Evolutionary conservation across 805 yeast species (phyloP).

Genomic region (Lipomyces kockii): DNA sequence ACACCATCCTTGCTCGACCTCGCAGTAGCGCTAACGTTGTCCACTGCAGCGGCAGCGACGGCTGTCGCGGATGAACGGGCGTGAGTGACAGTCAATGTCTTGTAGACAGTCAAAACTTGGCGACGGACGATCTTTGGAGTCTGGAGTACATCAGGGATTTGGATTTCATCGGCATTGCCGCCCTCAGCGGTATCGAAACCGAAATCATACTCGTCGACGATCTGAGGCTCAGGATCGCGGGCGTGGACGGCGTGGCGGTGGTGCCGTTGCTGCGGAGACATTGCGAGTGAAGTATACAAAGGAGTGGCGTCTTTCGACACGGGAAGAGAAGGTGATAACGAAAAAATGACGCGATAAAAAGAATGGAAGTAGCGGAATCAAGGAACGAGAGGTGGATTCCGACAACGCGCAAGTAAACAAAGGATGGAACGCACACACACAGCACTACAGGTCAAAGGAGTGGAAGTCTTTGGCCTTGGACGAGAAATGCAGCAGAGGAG

Average conservation of each 20-base stretch:
- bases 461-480: background rate
- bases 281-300: background rate
- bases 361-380: background rate
- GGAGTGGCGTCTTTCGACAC: background rate
- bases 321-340: background rate
- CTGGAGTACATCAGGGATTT: conserved; percentile 5
- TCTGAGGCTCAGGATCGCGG: conserved; percentile 5
- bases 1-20: background rate
- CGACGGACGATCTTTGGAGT: conserved; percentile 25
- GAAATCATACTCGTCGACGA: conserved; percentile 9
- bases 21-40: background rate
- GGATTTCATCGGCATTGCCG: conserved; percentile 10
- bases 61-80: conserved; percentile 15
- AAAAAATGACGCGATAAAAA: background rate
- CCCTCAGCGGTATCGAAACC: background rate
- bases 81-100: conserved; percentile 30
- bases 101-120: conserved; percentile 30
- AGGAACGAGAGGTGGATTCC: background rate
- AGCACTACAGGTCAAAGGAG: conserved; percentile 1
- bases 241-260: background rate
- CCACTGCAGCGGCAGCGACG: conserved; percentile 1
- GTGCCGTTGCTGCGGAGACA: background rate
- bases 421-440: background rate
- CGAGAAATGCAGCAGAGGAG: background rate
- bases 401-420: background rate